Evolutionary conservation across 1,284 basidiomycete genomes (phyloP).

Genomic region (Somion occarium): DNA sequence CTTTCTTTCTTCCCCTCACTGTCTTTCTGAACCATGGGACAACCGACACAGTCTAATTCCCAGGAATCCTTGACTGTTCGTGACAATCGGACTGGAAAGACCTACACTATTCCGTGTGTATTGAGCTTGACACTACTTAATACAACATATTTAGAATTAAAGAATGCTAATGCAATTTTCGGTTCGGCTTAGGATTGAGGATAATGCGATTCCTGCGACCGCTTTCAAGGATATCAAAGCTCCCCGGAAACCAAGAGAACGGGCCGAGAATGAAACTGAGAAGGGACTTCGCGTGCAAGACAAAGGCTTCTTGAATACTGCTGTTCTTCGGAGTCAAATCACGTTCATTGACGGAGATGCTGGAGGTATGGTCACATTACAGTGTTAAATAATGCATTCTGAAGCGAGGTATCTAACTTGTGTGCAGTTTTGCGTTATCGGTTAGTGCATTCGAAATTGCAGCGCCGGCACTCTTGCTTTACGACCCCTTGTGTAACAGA

Average conservation of each 20-base stretch:
- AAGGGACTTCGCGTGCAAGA: slow-evolving; percentile 76
- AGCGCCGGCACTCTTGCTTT: not conserved
- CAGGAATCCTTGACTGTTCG: slow-evolving; percentile 55
- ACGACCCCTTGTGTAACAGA: slow-evolving; percentile 32
- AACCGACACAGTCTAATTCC: slow-evolving; percentile 30
- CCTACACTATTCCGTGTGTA: slow-evolving; percentile 69
- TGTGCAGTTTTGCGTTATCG: slow-evolving; percentile 69
- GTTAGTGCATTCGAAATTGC: slow-evolving; percentile 27
- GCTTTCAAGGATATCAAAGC: slow-evolving; percentile 77
- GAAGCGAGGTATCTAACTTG: too few relatives aligned
- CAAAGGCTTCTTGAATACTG: slow-evolving; percentile 83
- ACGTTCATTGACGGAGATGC: slow-evolving; percentile 87
- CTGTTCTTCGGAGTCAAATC: slow-evolving; percentile 76
- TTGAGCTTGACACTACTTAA: too few relatives aligned
- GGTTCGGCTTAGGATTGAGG: slow-evolving; percentile 69
- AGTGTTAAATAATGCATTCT: not conserved
- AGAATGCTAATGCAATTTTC: not conserved
- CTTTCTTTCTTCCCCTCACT: too few relatives aligned
- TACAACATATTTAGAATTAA: slow-evolving; percentile 9
- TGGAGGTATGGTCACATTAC: slow-evolving; percentile 44
- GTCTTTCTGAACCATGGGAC: slow-evolving; percentile 38
- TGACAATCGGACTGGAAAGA: slow-evolving; percentile 84
- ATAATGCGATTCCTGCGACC: slow-evolving; percentile 76
- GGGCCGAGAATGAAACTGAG: slow-evolving; percentile 79
- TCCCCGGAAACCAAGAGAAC: slow-evolving; percentile 48